These are phyloP conservation scores for Eutrema japonicum DNA, from an alignment of 345 rosid species.

Conservation along the genomic window DNA sequence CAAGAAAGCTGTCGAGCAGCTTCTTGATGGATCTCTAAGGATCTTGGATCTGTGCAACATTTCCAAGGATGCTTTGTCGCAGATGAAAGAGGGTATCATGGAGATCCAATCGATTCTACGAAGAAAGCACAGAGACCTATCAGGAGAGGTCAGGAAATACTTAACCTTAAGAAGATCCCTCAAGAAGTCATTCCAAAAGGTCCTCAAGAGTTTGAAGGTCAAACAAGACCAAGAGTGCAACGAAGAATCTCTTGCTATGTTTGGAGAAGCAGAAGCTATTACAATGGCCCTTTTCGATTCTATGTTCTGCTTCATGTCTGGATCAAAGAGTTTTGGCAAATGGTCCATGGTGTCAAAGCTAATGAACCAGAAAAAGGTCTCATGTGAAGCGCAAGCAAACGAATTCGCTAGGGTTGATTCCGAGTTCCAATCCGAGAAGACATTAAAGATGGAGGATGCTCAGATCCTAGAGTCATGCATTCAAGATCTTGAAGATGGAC, in stretches of 20 bases:
- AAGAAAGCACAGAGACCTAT: constrained; percentile 33
- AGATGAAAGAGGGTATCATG: constrained; percentile 40
- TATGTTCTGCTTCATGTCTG: constrained; percentile 40
- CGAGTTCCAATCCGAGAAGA: constrained; percentile 24
- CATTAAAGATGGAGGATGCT: constrained; percentile 30
- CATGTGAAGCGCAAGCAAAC: constrained; percentile 21
- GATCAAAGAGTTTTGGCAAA: constrained; percentile 31
- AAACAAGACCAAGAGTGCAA: constrained; percentile 1
- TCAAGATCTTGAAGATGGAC: constrained; percentile 50
- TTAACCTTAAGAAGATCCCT: constrained; percentile 33
- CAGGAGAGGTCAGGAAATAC: constrained; percentile 40
- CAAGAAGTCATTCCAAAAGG: constrained; percentile 42
- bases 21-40: constrained; percentile 48
- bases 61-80: constrained; percentile 47
- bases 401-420: constrained; percentile 42
- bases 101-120: constrained; percentile 46
- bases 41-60: constrained; percentile 46
- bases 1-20: constrained; percentile 33
- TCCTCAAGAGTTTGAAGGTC: constrained; percentile 29
- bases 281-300: constrained; percentile 37
- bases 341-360: constrained; percentile 46
- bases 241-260: constrained; percentile 14
- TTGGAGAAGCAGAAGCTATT: constrained; percentile 43
- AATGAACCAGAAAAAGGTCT: constrained; percentile 15
- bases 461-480: constrained; percentile 48